phyloP scores from a whole-genome alignment of 805 yeast genomes.

The Candida krabiensis region DNA sequence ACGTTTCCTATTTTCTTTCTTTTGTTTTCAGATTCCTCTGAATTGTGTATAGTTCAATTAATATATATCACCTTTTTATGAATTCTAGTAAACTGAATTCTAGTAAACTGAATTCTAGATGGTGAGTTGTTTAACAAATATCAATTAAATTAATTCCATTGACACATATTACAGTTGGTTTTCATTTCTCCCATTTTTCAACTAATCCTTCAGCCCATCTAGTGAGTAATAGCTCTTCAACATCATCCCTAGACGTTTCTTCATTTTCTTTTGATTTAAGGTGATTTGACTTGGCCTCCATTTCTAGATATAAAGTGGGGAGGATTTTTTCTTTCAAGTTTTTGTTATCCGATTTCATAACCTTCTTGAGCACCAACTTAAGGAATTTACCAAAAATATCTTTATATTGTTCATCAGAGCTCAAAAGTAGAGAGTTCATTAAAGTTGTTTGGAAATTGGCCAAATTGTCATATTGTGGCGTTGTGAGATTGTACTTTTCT shows the following conservation, averaged over 20 bases:
- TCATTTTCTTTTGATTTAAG: constrained; percentile 6
- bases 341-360: constrained; percentile 31
- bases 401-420: constrained; percentile 27
- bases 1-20: too few species aligned
- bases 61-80: too few species aligned
- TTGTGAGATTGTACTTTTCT: constrained; percentile 50
- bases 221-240: constrained; percentile 46
- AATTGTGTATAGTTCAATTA: too few species aligned
- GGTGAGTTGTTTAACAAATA: too few species aligned
- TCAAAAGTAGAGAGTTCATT: constrained; percentile 28
- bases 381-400: constrained; percentile 32
- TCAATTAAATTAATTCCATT: too few species aligned
- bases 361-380: constrained; percentile 30
- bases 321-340: constrained; percentile 27
- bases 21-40: too few species aligned
- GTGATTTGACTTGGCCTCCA: constrained; percentile 21
- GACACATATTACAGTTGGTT: too few species aligned
- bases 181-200: constrained; percentile 15
- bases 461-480: constrained; percentile 49
- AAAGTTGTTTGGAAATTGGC: constrained; percentile 39
- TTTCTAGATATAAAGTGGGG: constrained; percentile 24
- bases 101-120: too few species aligned
- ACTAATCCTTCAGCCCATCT: constrained; percentile 49
- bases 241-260: constrained; percentile 26
- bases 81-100: too few species aligned